Base-by-base conservation (phyloP, 2,329 filamentous ascomycete species). In the Mariannaea elegans region DNA sequence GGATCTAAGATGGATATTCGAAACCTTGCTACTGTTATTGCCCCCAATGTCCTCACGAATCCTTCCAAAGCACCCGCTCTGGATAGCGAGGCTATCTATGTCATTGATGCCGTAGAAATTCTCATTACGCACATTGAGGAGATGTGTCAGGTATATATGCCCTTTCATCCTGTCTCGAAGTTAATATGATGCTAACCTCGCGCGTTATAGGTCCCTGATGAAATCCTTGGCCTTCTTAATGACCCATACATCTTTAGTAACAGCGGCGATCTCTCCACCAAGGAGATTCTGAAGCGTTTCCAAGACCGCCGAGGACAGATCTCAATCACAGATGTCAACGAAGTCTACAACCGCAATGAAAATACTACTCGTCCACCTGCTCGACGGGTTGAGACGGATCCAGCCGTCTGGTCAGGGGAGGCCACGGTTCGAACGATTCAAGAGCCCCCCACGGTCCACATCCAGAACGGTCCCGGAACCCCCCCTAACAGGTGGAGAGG, bases 1-100 rank as follows among this genome's bases (percentile, higher is more conserved):
- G 95, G 95, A 23, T 97, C 94, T 69, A 97, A 98, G 83, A 99
- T 99, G 95, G 95, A 99, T 75, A 91, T 97, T 52, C 93, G 97
- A 80, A 99, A 99, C 72, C 85, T 99, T 64, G 93, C 95, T 3
- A 98, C 96, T 3, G 95, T 99, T 64, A 97, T 99, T 76, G 94
- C 94, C 5, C 95, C 95, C 0, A 99, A 99, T 71, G 93, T 99
- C 62, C 84, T 97, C 12, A 94, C 91, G 69, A 91, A 90, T 65
- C 82, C 82, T 66, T 79, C 85, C 39, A 90, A 89, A 73, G 84
- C 83, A 47, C 82, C 85, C 7, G 87, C 86, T 41, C 86, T 93
- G 65, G 94, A 96, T 67, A 88, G 89, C 71, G 93, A 97, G 68
- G 95, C 93, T 62, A 97, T 98, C 80, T 86, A 91, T 71, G 93